Evolutionary conservation across 2,329 filamentous ascomycete genomes (phyloP), one percentile per base, ranked within the genome.

Genomic region (Sarocladium strictum): DNA sequence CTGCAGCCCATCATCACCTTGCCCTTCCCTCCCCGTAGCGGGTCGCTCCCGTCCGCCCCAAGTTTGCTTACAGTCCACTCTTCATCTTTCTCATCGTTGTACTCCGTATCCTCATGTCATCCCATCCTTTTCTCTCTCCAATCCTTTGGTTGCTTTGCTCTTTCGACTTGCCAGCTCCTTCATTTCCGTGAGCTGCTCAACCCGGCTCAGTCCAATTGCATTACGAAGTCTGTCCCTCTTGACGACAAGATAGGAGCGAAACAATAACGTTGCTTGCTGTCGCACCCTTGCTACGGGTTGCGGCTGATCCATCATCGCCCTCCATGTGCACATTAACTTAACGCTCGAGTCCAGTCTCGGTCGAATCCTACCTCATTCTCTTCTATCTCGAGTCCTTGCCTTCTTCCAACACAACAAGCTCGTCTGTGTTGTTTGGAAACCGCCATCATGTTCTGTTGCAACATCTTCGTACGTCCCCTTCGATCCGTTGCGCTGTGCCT

Each of bases 401-500:
- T 6, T 38, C 40, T 45, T n/a, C 37, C 37, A 40, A 19, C 37
- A 6, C 17, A 23, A 23, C 40, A 15, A 21, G 14, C 19, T 26
- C 40, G 7, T 45, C 21, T 23, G 24, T 38, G 17, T 19, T n/a
- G 7, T n/a, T 12, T 23, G 40, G 23, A 45, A 4, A 11, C 10
- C 47, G 47, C 29, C 29, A 49, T 15, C 43, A 51, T 51, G 47
- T 35, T 51, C 47, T 51, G 47, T 21, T 29, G 17, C 10, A 51
- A 51, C 17, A 55, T 64, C 35, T 59, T 62, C 35, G 64, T 66
- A 61, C 23, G 62, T 56, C 26, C 29, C n/a, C 35, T 35, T 27
- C 17, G 17, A 37, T 12, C 24, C 23, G 12, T 17, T 12, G 10
- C 17, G 37, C 17, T 19, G 17, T 23, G 17, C 10, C 40, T 7